Evolutionary conservation across 1,284 basidiomycete species (phyloP).

Genomic region (Tetrapyrgos nigripes): DNA sequence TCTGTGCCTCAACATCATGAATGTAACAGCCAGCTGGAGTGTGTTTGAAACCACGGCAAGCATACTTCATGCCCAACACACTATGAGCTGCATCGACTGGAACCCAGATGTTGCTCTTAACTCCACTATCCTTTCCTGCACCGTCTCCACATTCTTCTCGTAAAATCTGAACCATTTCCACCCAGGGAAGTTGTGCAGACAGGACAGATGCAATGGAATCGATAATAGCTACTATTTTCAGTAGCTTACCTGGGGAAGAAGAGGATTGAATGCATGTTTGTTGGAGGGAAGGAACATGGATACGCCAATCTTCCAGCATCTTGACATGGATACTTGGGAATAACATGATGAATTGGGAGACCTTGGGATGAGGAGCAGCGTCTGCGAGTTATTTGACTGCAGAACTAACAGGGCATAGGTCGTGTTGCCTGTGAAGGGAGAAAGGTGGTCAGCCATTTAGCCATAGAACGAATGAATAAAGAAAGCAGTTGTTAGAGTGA

Average conservation of each 20-base stretch:
- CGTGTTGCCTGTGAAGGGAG: constrained; percentile 62
- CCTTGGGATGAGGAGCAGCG: constrained; percentile 53
- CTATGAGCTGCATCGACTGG: constrained; percentile 90
- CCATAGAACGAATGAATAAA: background rate
- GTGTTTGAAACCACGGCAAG: background rate
- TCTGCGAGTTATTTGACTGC: constrained; percentile 70
- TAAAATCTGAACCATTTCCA: constrained; percentile 71
- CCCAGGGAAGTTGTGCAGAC: constrained; percentile 81
- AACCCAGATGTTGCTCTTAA: constrained; percentile 69
- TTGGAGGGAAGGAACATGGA: constrained; percentile 34
- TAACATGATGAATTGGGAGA: constrained; percentile 56
- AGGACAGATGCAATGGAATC: constrained; percentile 79
- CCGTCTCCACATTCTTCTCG: constrained; percentile 50
- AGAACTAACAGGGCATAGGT: constrained; percentile 71
- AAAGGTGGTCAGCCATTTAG: background rate
- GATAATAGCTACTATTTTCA: constrained; percentile 66
- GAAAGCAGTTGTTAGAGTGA: constrained; percentile 13
- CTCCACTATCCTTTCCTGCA: too few species aligned
- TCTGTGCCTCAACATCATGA: too few species aligned
- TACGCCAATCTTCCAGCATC: constrained; percentile 63
- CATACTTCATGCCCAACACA: constrained; percentile 66
- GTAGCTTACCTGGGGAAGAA: background rate
- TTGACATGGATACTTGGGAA: constrained; percentile 72
- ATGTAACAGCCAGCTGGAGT: too few species aligned
- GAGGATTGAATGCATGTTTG: background rate